phyloP scores from a whole-genome alignment of 805 yeast species.

The Nakazawaea populi region DNA sequence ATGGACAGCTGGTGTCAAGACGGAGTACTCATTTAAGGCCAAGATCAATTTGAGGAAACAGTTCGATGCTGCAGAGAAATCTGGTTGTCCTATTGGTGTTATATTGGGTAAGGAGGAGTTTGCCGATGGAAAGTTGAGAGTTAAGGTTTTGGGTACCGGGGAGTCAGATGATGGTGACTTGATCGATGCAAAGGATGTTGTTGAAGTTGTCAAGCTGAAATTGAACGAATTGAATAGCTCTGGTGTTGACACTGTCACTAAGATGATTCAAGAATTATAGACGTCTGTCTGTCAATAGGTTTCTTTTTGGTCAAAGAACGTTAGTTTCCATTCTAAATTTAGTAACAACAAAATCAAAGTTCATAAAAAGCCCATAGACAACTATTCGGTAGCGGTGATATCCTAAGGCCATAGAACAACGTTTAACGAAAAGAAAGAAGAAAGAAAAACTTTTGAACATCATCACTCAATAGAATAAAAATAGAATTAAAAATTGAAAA shows the following conservation, averaged over 20 bases:
- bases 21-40: constrained; percentile 87
- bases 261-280: constrained; percentile 53
- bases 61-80: constrained; percentile 94
- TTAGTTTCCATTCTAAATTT: too few relatives aligned
- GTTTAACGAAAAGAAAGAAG: too few relatives aligned
- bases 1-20: constrained; percentile 85
- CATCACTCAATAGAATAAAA: not conserved
- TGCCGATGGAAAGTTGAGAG: constrained; percentile 73
- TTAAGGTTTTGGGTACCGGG: constrained; percentile 86
- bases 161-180: constrained; percentile 84
- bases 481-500: not conserved
- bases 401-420: too few relatives aligned
- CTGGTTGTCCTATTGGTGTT: constrained; percentile 86
- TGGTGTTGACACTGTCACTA: constrained; percentile 60
- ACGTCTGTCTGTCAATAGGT: not conserved
- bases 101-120: constrained; percentile 95
- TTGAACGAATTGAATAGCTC: constrained; percentile 34
- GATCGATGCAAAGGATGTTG: constrained; percentile 55
- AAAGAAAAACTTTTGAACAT: too few relatives aligned
- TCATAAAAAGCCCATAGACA: too few relatives aligned
- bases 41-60: constrained; percentile 95
- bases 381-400: too few relatives aligned
- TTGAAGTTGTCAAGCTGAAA: constrained; percentile 36
- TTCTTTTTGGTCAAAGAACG: too few relatives aligned
- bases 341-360: too few relatives aligned